Evolutionary conservation across 2,329 filamentous ascomycete genomes (phyloP).

Genomic region (Penicillium sp.): DNA sequence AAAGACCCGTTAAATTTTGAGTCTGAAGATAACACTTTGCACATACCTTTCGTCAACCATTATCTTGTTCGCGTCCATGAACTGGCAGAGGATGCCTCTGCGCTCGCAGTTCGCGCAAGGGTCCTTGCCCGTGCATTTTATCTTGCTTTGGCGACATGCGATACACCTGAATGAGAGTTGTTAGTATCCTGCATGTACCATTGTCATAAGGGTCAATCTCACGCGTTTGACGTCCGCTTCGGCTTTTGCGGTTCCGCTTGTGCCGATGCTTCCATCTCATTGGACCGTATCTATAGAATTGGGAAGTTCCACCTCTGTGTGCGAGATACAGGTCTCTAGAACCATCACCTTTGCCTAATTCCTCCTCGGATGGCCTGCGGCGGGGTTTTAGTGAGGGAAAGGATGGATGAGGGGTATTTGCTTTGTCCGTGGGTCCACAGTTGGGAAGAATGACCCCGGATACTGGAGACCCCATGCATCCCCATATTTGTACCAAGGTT

Average conservation of each 20-base stretch:
- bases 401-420: background rate
- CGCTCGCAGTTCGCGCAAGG: background rate
- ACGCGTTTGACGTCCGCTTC: conserved; percentile 2
- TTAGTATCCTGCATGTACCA: background rate
- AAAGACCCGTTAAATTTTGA: background rate
- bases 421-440: background rate
- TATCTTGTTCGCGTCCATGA: background rate
- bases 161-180: background rate
- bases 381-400: background rate
- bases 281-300: background rate
- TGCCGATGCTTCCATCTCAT: background rate
- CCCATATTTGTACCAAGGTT: background rate
- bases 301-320: background rate
- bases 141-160: background rate
- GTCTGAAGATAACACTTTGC: background rate
- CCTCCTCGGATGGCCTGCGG: background rate
- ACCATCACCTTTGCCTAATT: background rate
- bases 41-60: background rate
- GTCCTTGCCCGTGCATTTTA: background rate
- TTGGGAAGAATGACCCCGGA: background rate
- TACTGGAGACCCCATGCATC: background rate
- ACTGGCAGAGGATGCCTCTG: background rate
- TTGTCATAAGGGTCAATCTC: background rate
- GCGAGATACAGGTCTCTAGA: background rate
- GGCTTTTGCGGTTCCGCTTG: background rate